Conservation (phyloP, 2,329 filamentous ascomycete species). For the Paecilomyces sp. region DNA sequence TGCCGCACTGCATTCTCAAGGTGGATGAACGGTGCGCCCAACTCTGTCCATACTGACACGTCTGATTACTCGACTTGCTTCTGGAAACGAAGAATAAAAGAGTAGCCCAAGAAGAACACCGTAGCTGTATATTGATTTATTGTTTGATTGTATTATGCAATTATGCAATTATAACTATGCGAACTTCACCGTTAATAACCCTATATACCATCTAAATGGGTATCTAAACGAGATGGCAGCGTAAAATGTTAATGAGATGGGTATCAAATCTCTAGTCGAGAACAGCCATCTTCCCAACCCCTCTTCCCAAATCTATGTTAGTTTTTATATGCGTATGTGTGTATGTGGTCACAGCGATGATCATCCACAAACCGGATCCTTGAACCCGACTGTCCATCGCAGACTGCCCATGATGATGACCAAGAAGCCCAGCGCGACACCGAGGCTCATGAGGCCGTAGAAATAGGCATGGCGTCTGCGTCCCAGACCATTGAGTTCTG, state of each 20-base stretch:
- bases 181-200: background rate
- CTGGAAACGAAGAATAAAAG: too few relatives aligned
- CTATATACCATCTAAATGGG: background rate
- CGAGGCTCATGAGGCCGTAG: constrained; percentile 46
- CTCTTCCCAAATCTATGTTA: too few relatives aligned
- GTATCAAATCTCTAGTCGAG: too few relatives aligned
- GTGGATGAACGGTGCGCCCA: too few relatives aligned
- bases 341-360: background rate
- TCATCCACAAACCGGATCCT: constrained; percentile 22
- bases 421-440: constrained; percentile 40
- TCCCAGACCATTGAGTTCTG: constrained; percentile 50
- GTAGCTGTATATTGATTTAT: too few relatives aligned
- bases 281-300: too few relatives aligned
- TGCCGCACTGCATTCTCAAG: too few relatives aligned
- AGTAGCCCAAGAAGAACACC: too few relatives aligned
- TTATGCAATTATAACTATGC: background rate
- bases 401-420: constrained; percentile 52
- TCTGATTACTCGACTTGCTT: too few relatives aligned
- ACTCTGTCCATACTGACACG: too few relatives aligned
- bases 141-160: background rate
- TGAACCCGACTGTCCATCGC: constrained; percentile 43
- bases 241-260: too few relatives aligned
- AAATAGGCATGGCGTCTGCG: constrained; percentile 54
- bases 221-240: background rate
- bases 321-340: too few relatives aligned